Evolutionary conservation across 371 early-diverging fungal species (phyloP).

Genomic region (Apophysomyces variabilis): DNA sequence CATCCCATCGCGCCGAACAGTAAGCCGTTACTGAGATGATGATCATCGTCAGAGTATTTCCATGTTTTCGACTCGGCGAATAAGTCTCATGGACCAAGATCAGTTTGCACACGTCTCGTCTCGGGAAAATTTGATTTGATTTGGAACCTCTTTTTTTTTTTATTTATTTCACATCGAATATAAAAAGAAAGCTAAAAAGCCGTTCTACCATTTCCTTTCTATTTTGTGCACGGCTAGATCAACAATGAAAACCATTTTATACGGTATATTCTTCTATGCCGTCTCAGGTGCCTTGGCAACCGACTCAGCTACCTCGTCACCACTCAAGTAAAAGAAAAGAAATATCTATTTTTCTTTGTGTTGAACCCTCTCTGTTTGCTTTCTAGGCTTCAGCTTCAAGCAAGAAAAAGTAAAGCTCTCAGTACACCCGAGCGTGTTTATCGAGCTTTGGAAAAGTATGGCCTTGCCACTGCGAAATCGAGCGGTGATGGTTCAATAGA

Average conservation of each 20-base stretch:
- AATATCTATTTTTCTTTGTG: neutral
- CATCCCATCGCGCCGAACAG: too few relatives aligned
- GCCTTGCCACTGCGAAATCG: slow-evolving; percentile 24
- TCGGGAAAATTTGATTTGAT: slow-evolving; percentile 4
- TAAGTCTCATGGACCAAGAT: neutral
- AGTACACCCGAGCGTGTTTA: slow-evolving; percentile 37
- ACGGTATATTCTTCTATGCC: neutral
- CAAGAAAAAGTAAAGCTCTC: slow-evolving; percentile 27
- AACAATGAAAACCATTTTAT: neutral
- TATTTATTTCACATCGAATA: neutral
- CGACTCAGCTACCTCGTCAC: neutral
- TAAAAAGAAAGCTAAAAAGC: neutral
- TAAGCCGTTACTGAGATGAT: too few relatives aligned
- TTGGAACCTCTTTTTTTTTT: neutral
- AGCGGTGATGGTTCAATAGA: slow-evolving; percentile 26
- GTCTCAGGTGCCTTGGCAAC: slow-evolving; percentile 5
- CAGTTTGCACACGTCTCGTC: neutral
- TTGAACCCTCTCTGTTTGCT: neutral
- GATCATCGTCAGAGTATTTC: too few relatives aligned
- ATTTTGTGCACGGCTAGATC: neutral
- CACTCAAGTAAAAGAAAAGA: neutral
- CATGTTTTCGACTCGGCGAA: slow-evolving; percentile 2
- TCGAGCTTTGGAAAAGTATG: slow-evolving; percentile 35
- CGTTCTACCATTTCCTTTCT: neutral
- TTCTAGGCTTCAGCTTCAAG: slow-evolving; percentile 30